Evolutionary conservation across 2,329 filamentous ascomycete species (phyloP).

Genomic region (Stemphylium lycopersici): DNA sequence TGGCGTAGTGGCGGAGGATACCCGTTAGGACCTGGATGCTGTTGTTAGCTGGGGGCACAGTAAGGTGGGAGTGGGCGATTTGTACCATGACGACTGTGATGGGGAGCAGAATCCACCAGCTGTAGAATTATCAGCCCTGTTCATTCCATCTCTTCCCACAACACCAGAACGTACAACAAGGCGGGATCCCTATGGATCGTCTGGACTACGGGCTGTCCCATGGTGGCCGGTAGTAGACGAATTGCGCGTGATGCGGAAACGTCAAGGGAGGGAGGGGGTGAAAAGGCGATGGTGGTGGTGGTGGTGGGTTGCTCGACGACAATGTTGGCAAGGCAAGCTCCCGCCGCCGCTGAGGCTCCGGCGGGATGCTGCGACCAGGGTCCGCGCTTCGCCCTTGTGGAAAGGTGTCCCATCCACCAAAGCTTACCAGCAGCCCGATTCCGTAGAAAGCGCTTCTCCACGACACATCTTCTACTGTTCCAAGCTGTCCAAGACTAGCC

Average conservation of each 20-base stretch:
- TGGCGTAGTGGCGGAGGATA: slow-evolving; percentile 93
- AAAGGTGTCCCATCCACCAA: slow-evolving; percentile 46
- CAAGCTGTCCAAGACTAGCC: neutral
- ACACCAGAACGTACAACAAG: slow-evolving; percentile 74
- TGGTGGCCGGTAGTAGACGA: slow-evolving; percentile 51
- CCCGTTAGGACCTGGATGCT: slow-evolving; percentile 78
- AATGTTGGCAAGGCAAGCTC: slow-evolving; percentile 25
- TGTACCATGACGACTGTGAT: slow-evolving; percentile 95
- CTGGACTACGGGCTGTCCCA: slow-evolving; percentile 87
- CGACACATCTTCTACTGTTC: slow-evolving; percentile 4
- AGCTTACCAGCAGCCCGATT: slow-evolving; percentile 10
- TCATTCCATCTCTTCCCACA: neutral
- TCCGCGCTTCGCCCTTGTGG: slow-evolving; percentile 41
- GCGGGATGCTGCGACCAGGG: slow-evolving; percentile 36
- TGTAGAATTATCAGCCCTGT: slow-evolving; percentile 51
- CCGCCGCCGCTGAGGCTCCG: slow-evolving; percentile 32
- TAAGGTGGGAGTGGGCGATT: neutral
- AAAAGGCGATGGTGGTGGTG: neutral
- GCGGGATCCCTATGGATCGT: slow-evolving; percentile 98
- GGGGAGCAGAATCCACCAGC: slow-evolving; percentile 98
- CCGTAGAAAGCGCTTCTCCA: slow-evolving; percentile 1
- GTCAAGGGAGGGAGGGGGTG: slow-evolving; percentile 18
- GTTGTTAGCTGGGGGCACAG: slow-evolving; percentile 13
- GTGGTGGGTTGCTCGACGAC: slow-evolving; percentile 24
- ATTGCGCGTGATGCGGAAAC: slow-evolving; percentile 19